phyloP scores from a whole-genome alignment of 768 basidiomycete species.

The Cyathus striatus region DNA sequence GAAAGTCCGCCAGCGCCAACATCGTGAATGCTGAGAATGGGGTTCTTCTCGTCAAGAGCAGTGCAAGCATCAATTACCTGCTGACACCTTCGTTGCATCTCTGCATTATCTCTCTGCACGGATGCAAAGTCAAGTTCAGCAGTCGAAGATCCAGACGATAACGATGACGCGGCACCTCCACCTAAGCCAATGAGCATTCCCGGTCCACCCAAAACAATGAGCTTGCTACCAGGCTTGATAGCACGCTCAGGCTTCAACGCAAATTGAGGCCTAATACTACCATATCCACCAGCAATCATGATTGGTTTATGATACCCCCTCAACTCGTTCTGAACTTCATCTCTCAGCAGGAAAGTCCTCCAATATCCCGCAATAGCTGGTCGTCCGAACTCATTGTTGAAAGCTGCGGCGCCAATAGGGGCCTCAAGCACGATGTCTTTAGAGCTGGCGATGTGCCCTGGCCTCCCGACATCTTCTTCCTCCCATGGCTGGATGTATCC shows the following conservation, averaged over 20 bases:
- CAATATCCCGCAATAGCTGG: constrained; percentile 93
- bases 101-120: constrained; percentile 96
- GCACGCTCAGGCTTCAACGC: constrained; percentile 73
- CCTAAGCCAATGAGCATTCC: constrained; percentile 96
- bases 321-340: constrained; percentile 47
- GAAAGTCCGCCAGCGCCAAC: constrained; percentile 97
- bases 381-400: constrained; percentile 98
- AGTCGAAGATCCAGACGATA: constrained; percentile 84
- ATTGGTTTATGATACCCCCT: constrained; percentile 99
- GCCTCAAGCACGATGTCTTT: constrained; percentile 97
- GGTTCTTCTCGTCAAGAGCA: constrained; percentile 50
- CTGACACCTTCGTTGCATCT: constrained; percentile 96
- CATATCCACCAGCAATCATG: constrained; percentile 98
- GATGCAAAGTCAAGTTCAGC: constrained; percentile 96
- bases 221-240: constrained; percentile 78
- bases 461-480: constrained; percentile 86
- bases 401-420: constrained; percentile 90
- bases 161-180: constrained; percentile 94
- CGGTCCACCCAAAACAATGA: constrained; percentile 92
- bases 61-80: constrained; percentile 95
- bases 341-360: constrained; percentile 79
- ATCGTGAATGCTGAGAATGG: constrained; percentile 95
- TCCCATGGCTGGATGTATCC: constrained; percentile 95
- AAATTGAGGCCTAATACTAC: constrained; percentile 84
- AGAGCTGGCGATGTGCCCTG: constrained; percentile 86